Conservation (phyloP, 2,329 filamentous ascomycete species). For the Botrytis pseudocinerea region DNA sequence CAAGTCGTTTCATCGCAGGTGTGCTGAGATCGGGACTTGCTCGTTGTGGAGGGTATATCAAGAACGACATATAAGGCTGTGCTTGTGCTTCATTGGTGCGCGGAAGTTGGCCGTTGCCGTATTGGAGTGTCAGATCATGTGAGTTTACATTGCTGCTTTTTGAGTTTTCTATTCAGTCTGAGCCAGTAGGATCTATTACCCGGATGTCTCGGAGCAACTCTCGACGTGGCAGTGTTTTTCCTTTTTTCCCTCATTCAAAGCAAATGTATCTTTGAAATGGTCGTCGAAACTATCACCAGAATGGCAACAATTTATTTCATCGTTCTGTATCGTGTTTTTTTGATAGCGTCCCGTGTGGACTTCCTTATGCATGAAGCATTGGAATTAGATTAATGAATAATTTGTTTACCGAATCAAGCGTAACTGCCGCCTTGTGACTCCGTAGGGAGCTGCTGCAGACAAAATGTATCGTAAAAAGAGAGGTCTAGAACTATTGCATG, state of each 20-base stretch:
- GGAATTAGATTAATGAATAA: slow-evolving; percentile 18
- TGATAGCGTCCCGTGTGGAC: neutral
- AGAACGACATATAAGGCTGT: slow-evolving; percentile 24
- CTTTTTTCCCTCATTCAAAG: neutral
- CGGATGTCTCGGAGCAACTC: slow-evolving; percentile 24
- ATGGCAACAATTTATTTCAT: slow-evolving; percentile 2
- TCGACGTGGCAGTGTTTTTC: slow-evolving; percentile 23
- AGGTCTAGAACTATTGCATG: slow-evolving; percentile 19
- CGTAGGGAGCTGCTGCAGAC: slow-evolving; percentile 3
- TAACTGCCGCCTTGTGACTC: slow-evolving; percentile 22
- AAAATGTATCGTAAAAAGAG: slow-evolving; percentile 19
- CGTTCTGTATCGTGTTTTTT: neutral
- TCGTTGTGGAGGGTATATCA: slow-evolving; percentile 26
- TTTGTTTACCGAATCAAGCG: slow-evolving; percentile 19
- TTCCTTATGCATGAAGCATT: slow-evolving; percentile 12
- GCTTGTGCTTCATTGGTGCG: slow-evolving; percentile 25
- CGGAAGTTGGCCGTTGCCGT: slow-evolving; percentile 25
- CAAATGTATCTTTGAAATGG: neutral
- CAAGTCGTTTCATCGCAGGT: slow-evolving; percentile 17
- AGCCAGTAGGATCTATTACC: slow-evolving; percentile 12
- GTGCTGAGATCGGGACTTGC: slow-evolving; percentile 14
- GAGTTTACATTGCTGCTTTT: slow-evolving; percentile 25
- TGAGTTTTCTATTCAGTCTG: neutral
- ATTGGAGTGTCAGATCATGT: slow-evolving; percentile 23
- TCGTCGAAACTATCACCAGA: slow-evolving; percentile 9